A percentile compares a stretch with the other conserved stretches of the same genome.
Conservation (phyloP, 2,329 filamentous ascomycete species). For the Fusarium duplospermum region DNA sequence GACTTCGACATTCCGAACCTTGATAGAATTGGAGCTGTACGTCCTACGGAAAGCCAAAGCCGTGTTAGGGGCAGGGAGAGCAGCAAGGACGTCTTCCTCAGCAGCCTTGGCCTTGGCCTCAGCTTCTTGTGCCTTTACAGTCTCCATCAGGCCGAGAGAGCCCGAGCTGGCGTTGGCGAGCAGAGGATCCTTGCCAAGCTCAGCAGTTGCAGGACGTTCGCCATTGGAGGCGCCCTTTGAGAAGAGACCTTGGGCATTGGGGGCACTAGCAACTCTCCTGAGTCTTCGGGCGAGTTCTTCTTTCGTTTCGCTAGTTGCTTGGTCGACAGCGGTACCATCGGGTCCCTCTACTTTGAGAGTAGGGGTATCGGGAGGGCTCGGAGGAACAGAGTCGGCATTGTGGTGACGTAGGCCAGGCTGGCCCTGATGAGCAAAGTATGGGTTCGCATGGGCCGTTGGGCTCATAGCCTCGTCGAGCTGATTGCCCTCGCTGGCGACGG, state of each 20-base stretch:
- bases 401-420: constrained; percentile 93
- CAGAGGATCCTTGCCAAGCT: constrained; percentile 85
- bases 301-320: constrained; percentile 83
- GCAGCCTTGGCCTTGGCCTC: constrained; percentile 52
- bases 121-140: constrained; percentile 38
- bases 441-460: constrained; percentile 93
- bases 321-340: constrained; percentile 71
- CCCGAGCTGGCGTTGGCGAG: constrained; percentile 61
- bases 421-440: constrained; percentile 97
- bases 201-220: constrained; percentile 84
- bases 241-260: constrained; percentile 95
- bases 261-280: constrained; percentile 92
- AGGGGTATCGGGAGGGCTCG: constrained; percentile 91
- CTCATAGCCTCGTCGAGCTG: constrained; percentile 88
- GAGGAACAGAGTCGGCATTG: constrained; percentile 92
- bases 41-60: constrained; percentile 88
- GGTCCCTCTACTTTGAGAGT: constrained; percentile 78
- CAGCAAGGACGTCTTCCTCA: constrained; percentile 65
- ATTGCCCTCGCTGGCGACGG: constrained; percentile 93
- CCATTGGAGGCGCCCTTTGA: constrained; percentile 63
- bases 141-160: constrained; percentile 51
- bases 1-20: constrained; percentile 96
- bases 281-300: constrained; percentile 95
- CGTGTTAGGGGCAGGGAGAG: constrained; percentile 74
- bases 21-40: constrained; percentile 99